Evolutionary conservation across 805 yeast genomes (phyloP), one percentile per base, ranked within the genome.

Genomic region (Wickerhamomyces alni): DNA sequence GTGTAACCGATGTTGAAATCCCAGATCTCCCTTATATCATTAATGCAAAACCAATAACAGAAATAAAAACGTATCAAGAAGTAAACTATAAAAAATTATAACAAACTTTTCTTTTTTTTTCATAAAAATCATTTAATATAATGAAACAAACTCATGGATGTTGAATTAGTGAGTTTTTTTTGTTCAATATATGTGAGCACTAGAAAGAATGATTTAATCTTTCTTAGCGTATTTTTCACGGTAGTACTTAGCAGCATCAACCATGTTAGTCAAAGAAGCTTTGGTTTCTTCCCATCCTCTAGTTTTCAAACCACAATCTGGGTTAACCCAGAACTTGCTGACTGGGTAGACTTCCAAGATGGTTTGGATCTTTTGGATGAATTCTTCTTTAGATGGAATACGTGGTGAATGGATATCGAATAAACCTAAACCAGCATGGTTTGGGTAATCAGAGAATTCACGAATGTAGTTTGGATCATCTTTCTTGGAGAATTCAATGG

Each of bases 281-380:
- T 74, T 87, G 60, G 91, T 87, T 80, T 93, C 99, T 59, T 85
- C 87, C 99, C 99, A 93, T 59, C 95, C 96, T 83, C 99, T 89
- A 69, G 99, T 93, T 86, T 93, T 93, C 71, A 93, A 82, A 81
- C 99, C 99, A 82, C 99, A 93, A 77, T 93, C 99, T 64, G 99
- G 99, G 94, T 93, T 93, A 66, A 93, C 95, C 99, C 99, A 93
- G 81, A 93, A 86, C 72, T 89, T 91, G 70, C 86, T 87, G 65
- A 93, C 94, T 67, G 97, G 97, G 79, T 91, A 91, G 46, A 86
- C 93, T 77, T 88, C 87, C 72, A 93, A 75, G 75, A 93, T 89
- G 68, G 87, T 93, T 64, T 80, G 80, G 63, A 93, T 87, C 75
- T 96, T 88, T 65, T 82, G 72, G 68, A 87, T 82, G 72, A 93